These are phyloP conservation scores for Crithidia sp. DNA, from an alignment of 208 protist genomes.

Conservation along the genomic window DNA sequence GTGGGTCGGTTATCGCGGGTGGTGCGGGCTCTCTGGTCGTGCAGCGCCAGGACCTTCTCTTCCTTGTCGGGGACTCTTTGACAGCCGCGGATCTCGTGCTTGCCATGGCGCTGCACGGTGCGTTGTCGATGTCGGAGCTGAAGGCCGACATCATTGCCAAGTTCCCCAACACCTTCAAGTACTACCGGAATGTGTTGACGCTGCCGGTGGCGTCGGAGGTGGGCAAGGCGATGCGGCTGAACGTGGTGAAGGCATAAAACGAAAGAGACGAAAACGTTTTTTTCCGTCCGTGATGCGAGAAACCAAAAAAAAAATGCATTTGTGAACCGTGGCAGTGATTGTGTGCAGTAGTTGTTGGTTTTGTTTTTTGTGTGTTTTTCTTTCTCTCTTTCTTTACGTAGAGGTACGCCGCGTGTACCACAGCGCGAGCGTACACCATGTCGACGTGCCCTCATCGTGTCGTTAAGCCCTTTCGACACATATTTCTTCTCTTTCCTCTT, in stretches of 20 bases:
- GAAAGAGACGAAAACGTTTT: background rate
- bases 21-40: slow-evolving; percentile 11
- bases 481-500: background rate
- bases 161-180: slow-evolving; percentile 25
- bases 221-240: slow-evolving; percentile 59
- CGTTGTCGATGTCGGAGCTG: slow-evolving; percentile 29
- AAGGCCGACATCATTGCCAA: slow-evolving; percentile 21
- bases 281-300: too few species aligned
- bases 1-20: slow-evolving; percentile 19
- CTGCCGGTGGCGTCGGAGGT: slow-evolving; percentile 64
- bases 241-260: slow-evolving; percentile 22
- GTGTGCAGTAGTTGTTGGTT: background rate
- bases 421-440: too few species aligned
- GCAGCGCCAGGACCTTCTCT: slow-evolving; percentile 51
- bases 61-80: slow-evolving; percentile 76
- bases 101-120: slow-evolving; percentile 44
- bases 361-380: background rate
- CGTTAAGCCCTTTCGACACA: background rate
- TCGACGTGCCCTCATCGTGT: background rate
- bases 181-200: slow-evolving; percentile 56
- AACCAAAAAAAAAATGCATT: background rate
- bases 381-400: background rate
- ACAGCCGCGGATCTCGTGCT: slow-evolving; percentile 73
- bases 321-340: background rate
- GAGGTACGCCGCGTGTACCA: too few species aligned